Evolutionary conservation across 306 rosid species (phyloP), one percentile per base, ranked within the genome.

Genomic region (Lathyrus tuberosus): DNA sequence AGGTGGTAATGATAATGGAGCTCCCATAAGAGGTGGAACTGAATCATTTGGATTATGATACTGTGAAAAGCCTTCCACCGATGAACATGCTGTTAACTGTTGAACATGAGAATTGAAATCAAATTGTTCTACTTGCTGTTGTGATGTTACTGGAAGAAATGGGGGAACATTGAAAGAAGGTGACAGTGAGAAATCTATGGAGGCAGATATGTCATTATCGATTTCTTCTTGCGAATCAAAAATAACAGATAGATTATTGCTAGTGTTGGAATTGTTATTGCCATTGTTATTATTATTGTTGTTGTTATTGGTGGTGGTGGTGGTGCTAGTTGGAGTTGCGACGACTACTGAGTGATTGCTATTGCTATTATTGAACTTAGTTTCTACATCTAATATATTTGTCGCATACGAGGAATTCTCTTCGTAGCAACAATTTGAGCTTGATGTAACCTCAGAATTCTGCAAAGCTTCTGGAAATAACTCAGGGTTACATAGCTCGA

Each of bases 171-270:
- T 71, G 72, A 90, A 92, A 8, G 88, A 67, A 35, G 86, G 83
- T 12, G 96, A 79, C 2, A 87, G 79, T 10, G 98, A 79, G 53
- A 93, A 93, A 74, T 93, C 91, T 46, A 90, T 88, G 62, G 96
- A 93, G 48, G 94, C 96, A 13, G 98, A 90, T 20, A 93, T 88
- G 74, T 88, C 93, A 76, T 86, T 90, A 77, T 93, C 97, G 11
- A 86, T 76, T 12, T 90, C 98, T 40, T 93, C 97, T 61, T 76
- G 93, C 5, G 96, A 78, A 61, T 90, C 91, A 70, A 90, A 93
- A 76, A 88, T 79, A 33, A 80, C 76, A 42, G 96, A 76, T 26
- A 87, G 77, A 16, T 85, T 81, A 52, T 81, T 82, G 38, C 79
- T 66, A 48, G 75, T 80, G 83, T 77, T 74, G 61, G 76, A 72